Percentiles rank a stretch among this genome's conserved stretches.
phyloP scores from a whole-genome alignment of 495 filamentous ascomycete species.

The Trichodelitschia bisporula region DNA sequence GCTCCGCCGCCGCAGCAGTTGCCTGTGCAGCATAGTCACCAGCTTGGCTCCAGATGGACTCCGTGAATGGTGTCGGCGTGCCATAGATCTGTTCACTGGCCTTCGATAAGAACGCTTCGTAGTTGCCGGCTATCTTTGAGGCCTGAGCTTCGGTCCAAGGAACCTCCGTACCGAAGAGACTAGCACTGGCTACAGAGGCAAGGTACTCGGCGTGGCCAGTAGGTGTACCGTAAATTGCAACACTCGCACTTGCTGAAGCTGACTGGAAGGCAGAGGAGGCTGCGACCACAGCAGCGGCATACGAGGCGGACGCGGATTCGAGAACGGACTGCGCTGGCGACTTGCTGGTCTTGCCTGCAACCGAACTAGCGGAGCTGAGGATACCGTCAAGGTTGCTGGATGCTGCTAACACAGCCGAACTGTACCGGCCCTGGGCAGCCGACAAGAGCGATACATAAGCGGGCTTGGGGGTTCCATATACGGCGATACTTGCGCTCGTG shows the following conservation, averaged over 20 bases:
- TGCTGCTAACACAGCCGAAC: constrained; percentile 21
- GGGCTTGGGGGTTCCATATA: constrained; percentile 24
- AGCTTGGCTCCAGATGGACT: constrained; percentile 18
- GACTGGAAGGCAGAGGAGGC: constrained; percentile 30
- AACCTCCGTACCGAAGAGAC: constrained; percentile 21
- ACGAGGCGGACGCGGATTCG: constrained; percentile 21
- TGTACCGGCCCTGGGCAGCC: constrained; percentile 19
- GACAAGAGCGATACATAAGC: constrained; percentile 12
- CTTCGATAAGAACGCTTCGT: constrained; percentile 40
- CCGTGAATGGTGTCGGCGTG: constrained; percentile 39
- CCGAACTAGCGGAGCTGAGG: constrained; percentile 11
- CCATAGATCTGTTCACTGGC: constrained; percentile 52
- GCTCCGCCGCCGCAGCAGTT: constrained; percentile 24
- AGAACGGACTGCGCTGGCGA: constrained; percentile 18
- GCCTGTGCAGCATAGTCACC: constrained; percentile 23
- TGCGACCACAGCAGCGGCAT: constrained; percentile 23
- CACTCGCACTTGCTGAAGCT: constrained; percentile 31
- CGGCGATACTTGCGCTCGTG: constrained; percentile 33
- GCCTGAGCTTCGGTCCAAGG: constrained; percentile 21
- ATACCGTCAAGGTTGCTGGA: constrained; percentile 23
- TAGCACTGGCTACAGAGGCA: constrained; percentile 15
- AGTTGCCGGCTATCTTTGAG: constrained; percentile 30
- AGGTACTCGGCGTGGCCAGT: constrained; percentile 9
- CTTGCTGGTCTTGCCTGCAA: constrained; percentile 16
- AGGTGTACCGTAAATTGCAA: constrained; percentile 18